phyloP scores from a whole-genome alignment of 2,329 filamentous ascomycete species.

The Ophiosphaerella narmari region DNA sequence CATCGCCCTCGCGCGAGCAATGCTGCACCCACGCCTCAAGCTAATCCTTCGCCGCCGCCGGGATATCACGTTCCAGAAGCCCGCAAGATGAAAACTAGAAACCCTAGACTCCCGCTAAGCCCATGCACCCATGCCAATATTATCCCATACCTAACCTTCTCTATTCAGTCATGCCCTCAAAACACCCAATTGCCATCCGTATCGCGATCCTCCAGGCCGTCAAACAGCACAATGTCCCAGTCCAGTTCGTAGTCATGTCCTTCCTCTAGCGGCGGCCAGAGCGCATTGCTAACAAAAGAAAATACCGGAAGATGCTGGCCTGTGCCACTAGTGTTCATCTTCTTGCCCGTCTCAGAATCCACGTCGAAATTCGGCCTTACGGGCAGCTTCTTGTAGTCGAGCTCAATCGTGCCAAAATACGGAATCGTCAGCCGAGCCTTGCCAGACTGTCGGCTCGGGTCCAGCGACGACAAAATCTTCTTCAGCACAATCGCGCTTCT shows the following conservation, averaged over 20 bases:
- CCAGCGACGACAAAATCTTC: constrained; percentile 39
- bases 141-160: constrained; percentile 1
- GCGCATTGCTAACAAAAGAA: constrained; percentile 40
- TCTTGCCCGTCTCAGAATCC: constrained; percentile 34
- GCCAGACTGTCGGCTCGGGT: constrained; percentile 31
- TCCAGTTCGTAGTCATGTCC: constrained; percentile 23
- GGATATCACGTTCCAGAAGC: constrained; percentile 14
- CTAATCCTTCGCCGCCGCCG: constrained; percentile 2
- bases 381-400: constrained; percentile 35
- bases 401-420: constrained; percentile 41
- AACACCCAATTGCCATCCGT: constrained; percentile 44
- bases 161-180: constrained; percentile 7
- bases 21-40: not conserved
- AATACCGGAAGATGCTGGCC: constrained; percentile 37
- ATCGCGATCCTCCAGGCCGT: constrained; percentile 41
- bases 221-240: constrained; percentile 43
- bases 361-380: constrained; percentile 34
- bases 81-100: constrained; percentile 3
- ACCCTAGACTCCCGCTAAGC: constrained; percentile 4
- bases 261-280: constrained; percentile 33
- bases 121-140: constrained; percentile 1
- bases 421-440: constrained; percentile 35
- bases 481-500: constrained; percentile 40
- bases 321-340: constrained; percentile 28
- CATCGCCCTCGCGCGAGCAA: not conserved